These are phyloP conservation scores for Ogataea parapolymorpha DNA, from an alignment of 805 yeast species.

Conservation along the genomic window DNA sequence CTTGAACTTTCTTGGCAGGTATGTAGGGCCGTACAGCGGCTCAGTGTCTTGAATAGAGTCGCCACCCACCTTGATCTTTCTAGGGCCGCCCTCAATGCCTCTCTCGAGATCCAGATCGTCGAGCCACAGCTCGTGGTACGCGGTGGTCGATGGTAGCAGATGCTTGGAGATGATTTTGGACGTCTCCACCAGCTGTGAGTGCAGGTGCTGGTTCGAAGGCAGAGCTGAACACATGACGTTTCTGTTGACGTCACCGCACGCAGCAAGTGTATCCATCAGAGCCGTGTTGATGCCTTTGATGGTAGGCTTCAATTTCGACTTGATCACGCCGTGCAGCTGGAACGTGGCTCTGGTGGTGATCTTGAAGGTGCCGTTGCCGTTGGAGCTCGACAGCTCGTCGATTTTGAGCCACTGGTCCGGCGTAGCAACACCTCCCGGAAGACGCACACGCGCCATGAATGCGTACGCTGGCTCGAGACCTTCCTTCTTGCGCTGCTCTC, in stretches of 20 bases:
- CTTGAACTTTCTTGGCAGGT: conserved; percentile 94
- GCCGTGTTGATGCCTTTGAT: conserved; percentile 91
- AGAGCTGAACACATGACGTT: conserved; percentile 92
- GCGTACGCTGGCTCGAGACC: conserved; percentile 94
- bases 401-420: conserved; percentile 87
- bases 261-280: conserved; percentile 91
- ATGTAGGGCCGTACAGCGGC: conserved; percentile 83
- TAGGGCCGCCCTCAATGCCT: conserved; percentile 72
- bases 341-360: conserved; percentile 95
- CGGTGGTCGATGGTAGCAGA: conserved; percentile 86
- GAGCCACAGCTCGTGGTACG: conserved; percentile 96
- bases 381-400: conserved; percentile 73
- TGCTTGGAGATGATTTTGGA: conserved; percentile 73
- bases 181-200: conserved; percentile 62
- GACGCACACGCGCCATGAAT: conserved; percentile 94
- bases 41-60: conserved; percentile 78
- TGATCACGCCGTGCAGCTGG: conserved; percentile 93
- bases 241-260: conserved; percentile 98
- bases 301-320: conserved; percentile 83
- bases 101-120: conserved; percentile 32
- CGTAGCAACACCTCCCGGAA: conserved; percentile 89
- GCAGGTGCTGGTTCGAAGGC: conserved; percentile 80
- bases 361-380: conserved; percentile 92
- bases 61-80: conserved; percentile 84
- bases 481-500: conserved; percentile 88